A percentile compares a stretch with the other conserved stretches of the same genome.
phyloP scores from a whole-genome alignment of 139 green algal species.

The Astrephomene gubernaculifera region DNA sequence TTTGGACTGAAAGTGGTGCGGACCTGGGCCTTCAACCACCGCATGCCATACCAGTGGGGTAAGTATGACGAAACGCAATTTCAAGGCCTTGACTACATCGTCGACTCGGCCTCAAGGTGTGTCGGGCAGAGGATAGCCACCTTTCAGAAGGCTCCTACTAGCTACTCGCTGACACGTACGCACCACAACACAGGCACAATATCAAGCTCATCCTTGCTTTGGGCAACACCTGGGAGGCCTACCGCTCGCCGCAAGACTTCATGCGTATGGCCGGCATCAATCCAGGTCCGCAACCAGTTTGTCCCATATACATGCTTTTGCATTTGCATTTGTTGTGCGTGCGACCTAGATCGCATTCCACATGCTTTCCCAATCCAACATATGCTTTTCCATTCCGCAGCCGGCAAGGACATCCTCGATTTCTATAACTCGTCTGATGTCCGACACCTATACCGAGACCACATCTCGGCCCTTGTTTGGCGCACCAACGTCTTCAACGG shows the following conservation, averaged over 20 bases:
- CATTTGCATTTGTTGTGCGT: too few relatives aligned
- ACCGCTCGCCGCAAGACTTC: neutral
- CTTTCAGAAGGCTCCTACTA: too few relatives aligned
- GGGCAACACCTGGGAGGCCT: neutral
- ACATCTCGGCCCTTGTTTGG: conserved; percentile 15
- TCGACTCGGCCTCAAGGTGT: conserved; percentile 21
- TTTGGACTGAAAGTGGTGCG: conserved; percentile 34
- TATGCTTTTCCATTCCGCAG: neutral
- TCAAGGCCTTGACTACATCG: conserved; percentile 33
- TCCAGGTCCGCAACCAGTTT: neutral
- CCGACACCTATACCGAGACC: conserved; percentile 29
- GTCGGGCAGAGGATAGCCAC: too few relatives aligned
- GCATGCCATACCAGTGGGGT: conserved; percentile 36
- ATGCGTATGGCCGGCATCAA: too few relatives aligned
- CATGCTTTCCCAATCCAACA: too few relatives aligned
- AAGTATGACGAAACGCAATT: conserved; percentile 33
- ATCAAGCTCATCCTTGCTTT: neutral
- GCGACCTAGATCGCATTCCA: too few relatives aligned
- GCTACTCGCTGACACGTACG: too few relatives aligned
- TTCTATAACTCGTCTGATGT: neutral
- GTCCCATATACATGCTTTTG: too few relatives aligned
- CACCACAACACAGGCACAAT: neutral
- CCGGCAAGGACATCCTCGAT: conserved; percentile 17
- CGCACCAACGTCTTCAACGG: conserved; percentile 34
- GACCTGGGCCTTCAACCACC: conserved; percentile 22